Percentiles rank a stretch among this genome's conserved stretches.
Evolutionary conservation across 2,329 filamentous ascomycete genomes (phyloP).

Genomic region (Colletotrichum tanaceti): DNA sequence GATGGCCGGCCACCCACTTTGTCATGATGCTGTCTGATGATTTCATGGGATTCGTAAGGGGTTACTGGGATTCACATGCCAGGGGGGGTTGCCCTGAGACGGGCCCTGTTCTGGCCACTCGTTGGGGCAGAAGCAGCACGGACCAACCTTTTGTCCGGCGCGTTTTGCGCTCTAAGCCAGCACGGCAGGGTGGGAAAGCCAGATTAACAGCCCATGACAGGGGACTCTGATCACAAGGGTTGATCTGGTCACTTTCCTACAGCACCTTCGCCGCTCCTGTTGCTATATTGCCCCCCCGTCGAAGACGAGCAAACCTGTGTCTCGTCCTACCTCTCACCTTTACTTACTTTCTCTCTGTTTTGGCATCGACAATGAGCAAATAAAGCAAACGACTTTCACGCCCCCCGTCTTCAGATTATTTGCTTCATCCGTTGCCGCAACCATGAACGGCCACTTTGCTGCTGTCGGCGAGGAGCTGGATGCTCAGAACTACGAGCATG

Average conservation of each 20-base stretch:
- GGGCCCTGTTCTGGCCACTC: conserved; percentile 21
- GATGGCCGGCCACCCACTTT: conserved; percentile 1
- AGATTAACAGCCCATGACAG: conserved; percentile 39
- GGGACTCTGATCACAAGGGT: conserved; percentile 39
- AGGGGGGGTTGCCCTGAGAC: conserved; percentile 39
- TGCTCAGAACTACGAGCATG: conserved; percentile 83
- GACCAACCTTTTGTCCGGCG: conserved; percentile 39
- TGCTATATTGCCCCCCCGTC: conserved; percentile 14
- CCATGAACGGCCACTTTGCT: conserved; percentile 85
- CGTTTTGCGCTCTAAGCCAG: conserved; percentile 23
- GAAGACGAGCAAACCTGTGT: conserved; percentile 14
- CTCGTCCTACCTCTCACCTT: not conserved
- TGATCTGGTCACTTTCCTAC: conserved; percentile 40
- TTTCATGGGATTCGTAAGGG: conserved; percentile 11
- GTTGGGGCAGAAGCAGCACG: conserved; percentile 14
- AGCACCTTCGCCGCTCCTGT: conserved; percentile 31
- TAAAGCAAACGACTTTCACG: conserved; percentile 22
- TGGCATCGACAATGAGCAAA: conserved; percentile 33
- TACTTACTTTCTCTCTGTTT: not conserved
- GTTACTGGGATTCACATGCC: conserved; percentile 35
- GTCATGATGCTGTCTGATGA: conserved; percentile 38
- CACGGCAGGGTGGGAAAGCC: conserved; percentile 27
- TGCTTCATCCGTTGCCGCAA: conserved; percentile 43
- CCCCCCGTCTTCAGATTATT: conserved; percentile 19
- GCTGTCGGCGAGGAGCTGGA: conserved; percentile 74